Percentiles rank a stretch among this genome's conserved stretches.
Evolutionary conservation across 2,329 filamentous ascomycete genomes (phyloP).

Genomic region (Cladosporium sp.): DNA sequence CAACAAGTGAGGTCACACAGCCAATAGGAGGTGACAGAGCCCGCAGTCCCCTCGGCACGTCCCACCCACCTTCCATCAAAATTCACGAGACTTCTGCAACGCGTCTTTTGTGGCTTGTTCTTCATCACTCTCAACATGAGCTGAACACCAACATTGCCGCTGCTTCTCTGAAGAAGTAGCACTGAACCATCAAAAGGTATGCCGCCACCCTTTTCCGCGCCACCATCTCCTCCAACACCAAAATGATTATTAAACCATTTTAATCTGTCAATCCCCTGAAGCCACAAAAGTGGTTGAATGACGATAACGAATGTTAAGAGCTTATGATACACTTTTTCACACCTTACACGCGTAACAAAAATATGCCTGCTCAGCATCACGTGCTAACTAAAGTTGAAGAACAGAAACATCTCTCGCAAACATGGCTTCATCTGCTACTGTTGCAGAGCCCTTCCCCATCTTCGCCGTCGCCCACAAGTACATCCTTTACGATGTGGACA

Average conservation of each 20-base stretch:
- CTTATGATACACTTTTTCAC: constrained; percentile 1
- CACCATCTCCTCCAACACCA: constrained; percentile 4
- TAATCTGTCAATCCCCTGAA: constrained; percentile 87
- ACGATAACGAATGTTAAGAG: constrained; percentile 45
- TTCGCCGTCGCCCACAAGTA: constrained; percentile 79
- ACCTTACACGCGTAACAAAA: constrained; percentile 9
- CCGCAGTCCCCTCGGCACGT: not conserved
- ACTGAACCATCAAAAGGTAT: constrained; percentile 13
- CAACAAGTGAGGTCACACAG: constrained; percentile 10
- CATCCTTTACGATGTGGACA: constrained; percentile 84
- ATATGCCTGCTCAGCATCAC: not conserved
- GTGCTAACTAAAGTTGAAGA: constrained; percentile 17
- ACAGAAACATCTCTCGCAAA: constrained; percentile 16
- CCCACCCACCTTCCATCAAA: constrained; percentile 12
- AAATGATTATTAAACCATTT: constrained; percentile 21
- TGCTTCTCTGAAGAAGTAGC: constrained; percentile 18
- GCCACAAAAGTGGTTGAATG: constrained; percentile 46
- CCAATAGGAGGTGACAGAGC: constrained; percentile 11
- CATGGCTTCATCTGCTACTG: constrained; percentile 34
- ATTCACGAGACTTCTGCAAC: constrained; percentile 18
- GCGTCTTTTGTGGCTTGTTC: not conserved
- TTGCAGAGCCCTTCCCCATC: constrained; percentile 69
- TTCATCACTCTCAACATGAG: constrained; percentile 16
- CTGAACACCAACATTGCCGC: constrained; percentile 20
- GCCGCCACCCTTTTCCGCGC: not conserved